Evolutionary conservation across 2,329 filamentous ascomycete species (phyloP), one percentile per base, ranked within the genome.

Genomic region (Aspergillus quadrilineatus): DNA sequence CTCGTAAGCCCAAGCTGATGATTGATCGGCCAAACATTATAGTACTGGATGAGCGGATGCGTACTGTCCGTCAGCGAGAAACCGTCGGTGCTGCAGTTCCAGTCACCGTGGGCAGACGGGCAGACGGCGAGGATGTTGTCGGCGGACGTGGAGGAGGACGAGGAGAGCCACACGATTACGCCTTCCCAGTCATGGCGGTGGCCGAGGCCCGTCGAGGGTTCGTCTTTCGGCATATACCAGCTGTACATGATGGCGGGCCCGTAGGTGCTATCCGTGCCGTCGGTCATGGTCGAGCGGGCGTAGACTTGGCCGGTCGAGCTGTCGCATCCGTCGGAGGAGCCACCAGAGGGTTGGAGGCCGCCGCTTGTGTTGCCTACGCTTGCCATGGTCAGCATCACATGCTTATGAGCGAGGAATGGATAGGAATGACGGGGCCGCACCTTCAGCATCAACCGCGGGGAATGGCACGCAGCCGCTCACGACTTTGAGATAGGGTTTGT

Each of bases 401-500:
- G 6, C 1, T 22, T 15, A 1, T 26, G 17, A 4, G 29, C 30
- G 9, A 9, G 10, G 3, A 12, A 3, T 15, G n/a, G 10, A 4
- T 22, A 29, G 5, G 26, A 10, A 14, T 12, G 17, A 17, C 2
- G 9, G 7, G 9, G 12, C 0, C 1, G 12, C 30, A 47, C 44
- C 44, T 4, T 73, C 68, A 0, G 77, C 76, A 59, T 87, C 81
- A 1, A 87, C 84, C 1, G 80, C 84, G 0, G 84, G 84, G 65
- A 85, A 87, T 0, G 84, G 83, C 7, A 86, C 84, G 59, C 85
- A 87, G 45, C 85, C 84, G 62, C 82, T 82, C 15, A 77, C 75
- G 4, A 86, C 79, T 9, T 83, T 63, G 5, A 85, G 74, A 52
- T 74, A 77, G 0, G 83, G 84, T 69, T 86, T 79, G 69, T 83